Evolutionary conservation across 306 rosid genomes (phyloP), one percentile per base, ranked within the genome.

Genomic region (Castanea crenata): DNA sequence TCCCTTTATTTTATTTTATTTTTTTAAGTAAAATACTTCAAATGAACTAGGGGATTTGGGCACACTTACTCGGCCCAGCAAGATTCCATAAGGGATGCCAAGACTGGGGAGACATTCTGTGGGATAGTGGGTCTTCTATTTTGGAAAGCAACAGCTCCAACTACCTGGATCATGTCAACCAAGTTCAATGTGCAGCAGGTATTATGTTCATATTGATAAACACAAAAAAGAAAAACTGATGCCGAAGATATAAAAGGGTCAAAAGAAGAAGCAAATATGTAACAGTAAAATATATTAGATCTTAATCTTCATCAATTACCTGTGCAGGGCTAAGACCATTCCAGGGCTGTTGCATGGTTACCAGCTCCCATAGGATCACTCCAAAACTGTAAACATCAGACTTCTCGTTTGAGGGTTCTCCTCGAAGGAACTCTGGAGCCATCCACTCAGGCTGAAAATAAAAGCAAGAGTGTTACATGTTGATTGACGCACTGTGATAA

Each of bases 381-480:
- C 99, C 99, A 44, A 93, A 95, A 79, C 99, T 95, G 86, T 87
- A 95, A 55, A 95, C 95, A 4, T 95, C 99, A n/a, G 99, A 85
- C 87, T 95, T 95, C 86, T 95, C 99, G 78, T 93, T 89, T 29
- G 98, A 90, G 51, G 98, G 98, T 77, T 95, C 99, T 74, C 97
- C 99, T 0, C 97, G 98, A 72, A 95, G 99, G 85, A 95, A 95
- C 76, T 95, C 98, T 5, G 99, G 99, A 85, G 99, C 99, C 99
- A 95, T 95, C 99, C 99, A 95, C 94, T 93, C 99, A 0, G 97
- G 96, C 99, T 95, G 86, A 85, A 93, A 91, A 86, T 63, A 88
- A 87, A 84, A 86, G 71, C 38, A 86, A 81, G 78, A 78, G 77
- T 76, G 90, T 88, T 85, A 86, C 74, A 83, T 84, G 78, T 61